phyloP scores from a whole-genome alignment of 495 filamentous ascomycete genomes.

The Aspergillus ellipticus region DNA sequence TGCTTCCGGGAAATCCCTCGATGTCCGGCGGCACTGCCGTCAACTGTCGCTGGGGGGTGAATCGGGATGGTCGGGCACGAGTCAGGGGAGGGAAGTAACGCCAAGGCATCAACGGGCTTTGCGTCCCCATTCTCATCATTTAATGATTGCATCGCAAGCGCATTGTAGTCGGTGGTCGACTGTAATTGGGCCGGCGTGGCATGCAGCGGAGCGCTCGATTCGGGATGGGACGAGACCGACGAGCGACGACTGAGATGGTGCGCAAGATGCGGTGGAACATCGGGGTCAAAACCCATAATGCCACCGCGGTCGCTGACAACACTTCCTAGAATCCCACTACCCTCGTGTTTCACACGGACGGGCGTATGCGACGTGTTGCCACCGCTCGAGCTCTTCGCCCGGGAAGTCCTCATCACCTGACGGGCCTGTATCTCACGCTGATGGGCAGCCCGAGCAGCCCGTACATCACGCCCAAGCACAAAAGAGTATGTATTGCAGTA shows the following conservation, averaged over 20 bases:
- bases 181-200: slow-evolving; percentile 44
- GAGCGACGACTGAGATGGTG: slow-evolving; percentile 45
- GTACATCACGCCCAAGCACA: slow-evolving; percentile 62
- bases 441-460: slow-evolving; percentile 49
- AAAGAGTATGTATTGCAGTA: slow-evolving; percentile 68
- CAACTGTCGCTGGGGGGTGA: slow-evolving; percentile 65
- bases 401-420: slow-evolving; percentile 38
- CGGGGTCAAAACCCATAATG: slow-evolving; percentile 54
- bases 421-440: slow-evolving; percentile 44
- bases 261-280: slow-evolving; percentile 40
- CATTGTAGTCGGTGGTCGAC: slow-evolving; percentile 44
- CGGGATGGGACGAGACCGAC: slow-evolving; percentile 43
- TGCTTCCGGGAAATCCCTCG: slow-evolving; percentile 80
- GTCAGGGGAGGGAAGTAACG: slow-evolving; percentile 46
- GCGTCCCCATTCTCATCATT: slow-evolving; percentile 36
- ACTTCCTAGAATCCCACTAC: slow-evolving; percentile 45
- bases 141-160: slow-evolving; percentile 44
- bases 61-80: slow-evolving; percentile 76
- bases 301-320: slow-evolving; percentile 58
- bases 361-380: slow-evolving; percentile 45
- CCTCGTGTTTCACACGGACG: slow-evolving; percentile 45
- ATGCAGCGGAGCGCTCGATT: slow-evolving; percentile 35
- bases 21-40: slow-evolving; percentile 57
- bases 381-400: slow-evolving; percentile 46
- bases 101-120: slow-evolving; percentile 38